Evolutionary conservation across 208 protist species (phyloP).

Genomic region (Acanthamoeba triangularis): DNA sequence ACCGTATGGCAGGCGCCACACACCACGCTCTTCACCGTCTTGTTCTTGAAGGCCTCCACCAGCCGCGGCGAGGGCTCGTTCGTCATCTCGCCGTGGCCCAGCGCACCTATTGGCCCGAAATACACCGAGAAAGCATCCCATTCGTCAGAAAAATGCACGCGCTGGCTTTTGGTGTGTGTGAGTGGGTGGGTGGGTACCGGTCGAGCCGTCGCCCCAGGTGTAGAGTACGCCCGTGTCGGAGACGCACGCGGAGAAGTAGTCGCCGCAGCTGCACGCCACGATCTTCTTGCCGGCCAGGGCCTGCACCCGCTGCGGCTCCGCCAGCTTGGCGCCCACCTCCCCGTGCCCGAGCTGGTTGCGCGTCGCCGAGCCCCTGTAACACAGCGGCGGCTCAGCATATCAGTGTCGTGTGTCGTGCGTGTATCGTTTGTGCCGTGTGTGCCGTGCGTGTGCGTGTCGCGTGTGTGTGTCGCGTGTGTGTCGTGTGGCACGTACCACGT

Average conservation of each 20-base stretch:
- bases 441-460: background rate
- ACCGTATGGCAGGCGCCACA: constrained; percentile 12
- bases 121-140: no score
- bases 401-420: background rate
- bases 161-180: background rate
- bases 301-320: constrained; percentile 25
- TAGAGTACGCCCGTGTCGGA: constrained; percentile 57
- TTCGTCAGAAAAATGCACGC: no score
- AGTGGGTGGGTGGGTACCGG: background rate
- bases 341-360: background rate
- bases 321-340: background rate
- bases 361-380: background rate
- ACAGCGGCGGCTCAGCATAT: background rate
- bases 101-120: background rate
- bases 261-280: constrained; percentile 16
- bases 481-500: constrained; percentile 4
- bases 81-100: constrained; percentile 11
- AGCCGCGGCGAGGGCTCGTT: constrained; percentile 8
- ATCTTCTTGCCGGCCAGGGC: constrained; percentile 63
- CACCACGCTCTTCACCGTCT: constrained; percentile 30
- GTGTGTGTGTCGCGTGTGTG: no score
- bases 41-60: constrained; percentile 48
- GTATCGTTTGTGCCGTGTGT: background rate
- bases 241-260: constrained; percentile 34
- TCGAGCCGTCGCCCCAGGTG: constrained; percentile 10